Base-by-base conservation (phyloP, 345 rosid species). In the Acer campestre region DNA sequence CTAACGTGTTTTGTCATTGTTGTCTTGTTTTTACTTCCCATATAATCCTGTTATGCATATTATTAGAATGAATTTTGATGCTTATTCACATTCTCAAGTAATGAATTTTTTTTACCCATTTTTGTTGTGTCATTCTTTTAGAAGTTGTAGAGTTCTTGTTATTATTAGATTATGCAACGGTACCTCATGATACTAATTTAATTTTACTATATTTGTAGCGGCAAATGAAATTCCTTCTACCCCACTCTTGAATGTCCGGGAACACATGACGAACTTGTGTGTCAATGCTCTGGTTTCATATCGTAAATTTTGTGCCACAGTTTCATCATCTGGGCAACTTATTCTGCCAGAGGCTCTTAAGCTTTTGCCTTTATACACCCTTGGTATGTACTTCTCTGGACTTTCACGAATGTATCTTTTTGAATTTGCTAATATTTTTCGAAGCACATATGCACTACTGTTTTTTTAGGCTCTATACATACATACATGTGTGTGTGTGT, bases 341-440 rank as follows among this genome's bases (percentile, higher is more conserved):
- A 92, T 94, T 84, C 97, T 96, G 74, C 98, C 99, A 18, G 99
- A 96, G 86, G 97, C 98, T 31, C 98, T 96, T 62, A 96, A 94
- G 83, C 97, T 96, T 81, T 88, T 92, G 76, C 98, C 99, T 76
- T 81, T 96, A 4, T 94, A 94, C 83, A 88, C 93, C 77, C 94
- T 96, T 4, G 99, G 99, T 96, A 94, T 74, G 10, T n/a, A 35
- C n/a, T 44, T 75, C 49, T n/a, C 25, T 1, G 35, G 27, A 31
- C 73, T 58, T 65, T 18, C 58, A 2, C 53, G 25, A 48, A 56
- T 72, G 51, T 53, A 25, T 68, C 29, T n/a, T 59, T 69, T 51
- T 25, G 59, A 35, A 62, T 56, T n/a, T 38, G 48, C 35, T 13
- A 6, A 6, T 40, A 3, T 25, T 48, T 29, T 48, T 58, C 53